Percentiles rank a stretch among this genome's conserved stretches.
Conservation (phyloP, 2,329 filamentous ascomycete genomes). For the Apiospora kogelbergensis region DNA sequence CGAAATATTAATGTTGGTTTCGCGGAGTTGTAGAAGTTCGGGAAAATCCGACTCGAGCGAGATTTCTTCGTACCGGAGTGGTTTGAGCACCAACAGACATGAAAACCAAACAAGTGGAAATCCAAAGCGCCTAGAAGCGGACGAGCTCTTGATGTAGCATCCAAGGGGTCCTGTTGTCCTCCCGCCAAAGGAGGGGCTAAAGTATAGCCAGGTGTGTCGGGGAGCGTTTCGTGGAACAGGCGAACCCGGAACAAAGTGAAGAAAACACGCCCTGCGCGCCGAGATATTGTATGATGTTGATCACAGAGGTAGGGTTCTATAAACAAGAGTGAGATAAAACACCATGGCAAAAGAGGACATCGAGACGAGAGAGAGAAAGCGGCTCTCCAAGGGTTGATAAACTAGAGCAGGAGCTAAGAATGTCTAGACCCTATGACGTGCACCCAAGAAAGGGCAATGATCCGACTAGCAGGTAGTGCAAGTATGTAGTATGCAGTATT, state of each 20-base stretch:
- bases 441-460: not conserved
- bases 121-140: not conserved
- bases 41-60: not conserved
- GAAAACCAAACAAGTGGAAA: slow-evolving; percentile 2
- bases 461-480: slow-evolving; percentile 3
- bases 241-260: not conserved
- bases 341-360: not conserved
- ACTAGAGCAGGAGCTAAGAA: not conserved
- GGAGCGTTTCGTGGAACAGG: not conserved
- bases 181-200: slow-evolving; percentile 2
- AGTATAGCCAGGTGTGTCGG: not conserved
- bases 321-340: not conserved
- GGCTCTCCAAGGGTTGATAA: slow-evolving; percentile 2
- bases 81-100: not conserved
- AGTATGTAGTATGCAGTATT: not conserved
- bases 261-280: not conserved
- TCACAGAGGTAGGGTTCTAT: not conserved
- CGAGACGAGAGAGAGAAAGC: not conserved
- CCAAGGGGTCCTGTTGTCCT: slow-evolving; percentile 6
- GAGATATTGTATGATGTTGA: not conserved
- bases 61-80: not conserved
- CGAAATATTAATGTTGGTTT: not conserved
- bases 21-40: not conserved
- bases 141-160: slow-evolving; percentile 3
- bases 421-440: slow-evolving; percentile 5